Evolutionary conservation across 257 asterid genomes (phyloP), one percentile per base, ranked within the genome.

Genomic region (Solanum dulcamara): DNA sequence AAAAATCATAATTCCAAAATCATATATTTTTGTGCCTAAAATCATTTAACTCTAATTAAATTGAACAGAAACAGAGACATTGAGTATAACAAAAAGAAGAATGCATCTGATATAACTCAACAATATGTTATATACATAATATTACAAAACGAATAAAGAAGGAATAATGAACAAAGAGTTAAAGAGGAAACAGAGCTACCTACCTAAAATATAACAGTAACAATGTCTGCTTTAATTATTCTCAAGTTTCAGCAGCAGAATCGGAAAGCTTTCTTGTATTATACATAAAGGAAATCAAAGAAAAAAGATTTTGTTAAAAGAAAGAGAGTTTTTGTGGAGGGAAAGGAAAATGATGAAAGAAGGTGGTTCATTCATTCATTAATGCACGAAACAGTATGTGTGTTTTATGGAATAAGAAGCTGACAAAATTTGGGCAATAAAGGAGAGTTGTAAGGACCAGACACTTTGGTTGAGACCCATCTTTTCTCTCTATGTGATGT

Each of bases 301-400:
- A 50, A 50, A 50, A 50, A 50, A 50, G n/a, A 50, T 50, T 50
- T 50, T 50, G 57, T 50, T 17, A 50, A 50, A 17, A 50, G n/a
- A 50, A 50, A 50, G 9, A 17, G n/a, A 15, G 57, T 48, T 17
- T 2, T 46, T 50, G n/a, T 50, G 57, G 57, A 50, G n/a, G 1
- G 53, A 44, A 44, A 44, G 50, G 50, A 90, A 88, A 91, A 68
- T 84, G 86, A 87, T 85, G 84, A 71, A 57, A 87, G 84, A 81
- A 60, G 81, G n/a, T 44, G 13, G n/a, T 79, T 42, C 37, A 44
- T 77, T n/a, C 57, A 50, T 17, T 46, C 10, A 75, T 40, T n/a
- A 77, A 66, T 66, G 20, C n/a, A 26, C 30, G 75, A 67, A 67
- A 67, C 26, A 67, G 7, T 67, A 33, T 37, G 3, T 67, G 75